Evolutionary conservation across 495 filamentous ascomycete species (phyloP), one percentile per base, ranked within the genome.

Genomic region (Aspergillus egyptiacus): DNA sequence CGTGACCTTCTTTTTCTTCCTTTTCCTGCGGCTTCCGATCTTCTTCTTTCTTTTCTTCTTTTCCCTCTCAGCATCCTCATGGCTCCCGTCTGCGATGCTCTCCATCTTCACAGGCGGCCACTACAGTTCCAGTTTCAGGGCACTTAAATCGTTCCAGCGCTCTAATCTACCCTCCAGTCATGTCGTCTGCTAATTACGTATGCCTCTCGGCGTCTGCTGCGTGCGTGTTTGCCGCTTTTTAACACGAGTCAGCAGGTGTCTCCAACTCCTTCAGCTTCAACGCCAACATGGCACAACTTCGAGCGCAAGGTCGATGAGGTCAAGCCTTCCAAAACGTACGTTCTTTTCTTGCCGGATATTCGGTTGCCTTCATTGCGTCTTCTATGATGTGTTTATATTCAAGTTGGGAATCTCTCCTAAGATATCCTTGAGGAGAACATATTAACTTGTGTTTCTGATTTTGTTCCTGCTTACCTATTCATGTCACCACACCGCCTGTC

Each of bases 321-420:
- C 51, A 91, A 88, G 62, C 78, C 87, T 17, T 86, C 85, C 32
- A 96, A 96, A 69, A 86, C 81, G 93, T 97, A 84, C 73, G 87
- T 74, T 25, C 15, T 10, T 24, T 45, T 27, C 19, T 41, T 35
- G 28, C 31, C 51, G 13, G n/a, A 24, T 18, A 18, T 31, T 30
- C 33, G 56, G 46, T 46, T 33, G 36, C 43, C 18, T 37, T 41
- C 18, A 20, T 23, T 14, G 32, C 55, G 48, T 31, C 57, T 62
- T 53, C 57, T 48, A 91, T 93, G 89, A 96, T 96, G 93, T 58
- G 78, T 77, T 70, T 63, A 66, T 72, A 73, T 74, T 83, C 83
- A 91, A 91, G 91, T 91, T 97, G 93, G 93, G 94, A 99, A 99
- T 99, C 93, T 99, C 93, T 99, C 93, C 81, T 86, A 98, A 86